Evolutionary conservation across 2,329 filamentous ascomycete genomes (phyloP).

Genomic region (Penicillium sp.): DNA sequence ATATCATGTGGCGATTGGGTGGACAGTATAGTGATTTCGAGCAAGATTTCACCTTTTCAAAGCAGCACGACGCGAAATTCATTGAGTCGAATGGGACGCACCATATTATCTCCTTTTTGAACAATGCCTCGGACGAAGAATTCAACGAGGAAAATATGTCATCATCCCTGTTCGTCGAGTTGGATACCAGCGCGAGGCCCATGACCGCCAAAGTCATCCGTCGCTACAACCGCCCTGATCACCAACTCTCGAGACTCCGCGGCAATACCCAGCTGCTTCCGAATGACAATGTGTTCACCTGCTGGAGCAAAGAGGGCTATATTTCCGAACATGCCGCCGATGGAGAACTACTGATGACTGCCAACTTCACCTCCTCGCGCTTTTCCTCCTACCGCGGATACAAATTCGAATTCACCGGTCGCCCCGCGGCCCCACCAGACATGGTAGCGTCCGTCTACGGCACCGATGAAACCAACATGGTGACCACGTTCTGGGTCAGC

Average conservation of each 20-base stretch:
- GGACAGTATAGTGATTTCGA: conserved; percentile 30
- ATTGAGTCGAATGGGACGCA: conserved; percentile 28
- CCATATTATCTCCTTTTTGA: conserved; percentile 34
- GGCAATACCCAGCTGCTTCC: conserved; percentile 37
- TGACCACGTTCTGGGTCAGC: conserved; percentile 35
- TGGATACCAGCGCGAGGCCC: conserved; percentile 26
- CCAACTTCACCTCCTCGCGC: conserved; percentile 31
- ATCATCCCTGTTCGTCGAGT: conserved; percentile 29
- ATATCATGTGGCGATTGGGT: conserved; percentile 40
- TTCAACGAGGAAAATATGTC: conserved; percentile 28
- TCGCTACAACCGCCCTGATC: conserved; percentile 35
- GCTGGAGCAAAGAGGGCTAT: conserved; percentile 38
- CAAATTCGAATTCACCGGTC: conserved; percentile 38
- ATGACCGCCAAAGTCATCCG: conserved; percentile 29
- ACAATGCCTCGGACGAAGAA: conserved; percentile 35
- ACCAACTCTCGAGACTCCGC: conserved; percentile 30
- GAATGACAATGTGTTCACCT: conserved; percentile 36
- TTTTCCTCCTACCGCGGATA: conserved; percentile 42
- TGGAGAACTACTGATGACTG: conserved; percentile 33
- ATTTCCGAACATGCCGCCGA: conserved; percentile 32
- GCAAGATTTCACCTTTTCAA: conserved; percentile 35
- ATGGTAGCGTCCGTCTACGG: conserved; percentile 32
- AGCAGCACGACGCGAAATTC: conserved; percentile 40
- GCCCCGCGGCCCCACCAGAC: conserved; percentile 30
- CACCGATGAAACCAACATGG: conserved; percentile 23